Evolutionary conservation across 768 basidiomycete genomes (phyloP).

Genomic region (Filobasidium wieringae): DNA sequence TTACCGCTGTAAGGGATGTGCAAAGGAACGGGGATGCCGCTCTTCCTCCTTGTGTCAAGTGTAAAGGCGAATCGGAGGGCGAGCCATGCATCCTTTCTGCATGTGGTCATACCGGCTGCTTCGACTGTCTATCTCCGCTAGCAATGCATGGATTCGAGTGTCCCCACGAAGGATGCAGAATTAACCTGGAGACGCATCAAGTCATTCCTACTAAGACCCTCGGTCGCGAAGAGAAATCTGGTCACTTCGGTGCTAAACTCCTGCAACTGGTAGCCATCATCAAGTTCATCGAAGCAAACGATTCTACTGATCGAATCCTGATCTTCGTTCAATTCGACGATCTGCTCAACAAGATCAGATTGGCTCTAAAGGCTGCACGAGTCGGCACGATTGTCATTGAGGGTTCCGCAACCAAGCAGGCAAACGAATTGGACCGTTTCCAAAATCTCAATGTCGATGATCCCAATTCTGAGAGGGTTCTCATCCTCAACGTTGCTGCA

Average conservation of each 20-base stretch:
- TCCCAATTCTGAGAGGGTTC: conserved; percentile 44
- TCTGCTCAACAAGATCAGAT: conserved; percentile 78
- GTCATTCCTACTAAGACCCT: conserved; percentile 32
- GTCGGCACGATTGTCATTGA: conserved; percentile 70
- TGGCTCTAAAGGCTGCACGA: conserved; percentile 60
- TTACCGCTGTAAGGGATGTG: conserved; percentile 72
- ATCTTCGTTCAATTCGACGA: conserved; percentile 96
- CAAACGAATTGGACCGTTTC: conserved; percentile 72
- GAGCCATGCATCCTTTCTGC: conserved; percentile 69
- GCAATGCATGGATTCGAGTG: conserved; percentile 66
- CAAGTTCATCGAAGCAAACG: conserved; percentile 52
- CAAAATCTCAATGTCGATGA: conserved; percentile 61
- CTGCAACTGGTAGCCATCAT: conserved; percentile 60
- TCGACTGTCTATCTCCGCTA: conserved; percentile 56
- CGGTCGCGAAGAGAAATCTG: conserved; percentile 32
- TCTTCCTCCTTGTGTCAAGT: conserved; percentile 43
- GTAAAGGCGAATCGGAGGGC: conserved; percentile 50
- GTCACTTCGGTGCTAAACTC: conserved; percentile 36
- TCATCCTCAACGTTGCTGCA: conserved; percentile 84
- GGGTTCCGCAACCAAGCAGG: conserved; percentile 62
- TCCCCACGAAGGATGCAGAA: conserved; percentile 17
- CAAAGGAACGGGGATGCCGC: conserved; percentile 58
- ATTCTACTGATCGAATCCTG: conserved; percentile 48
- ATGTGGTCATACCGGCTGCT: conserved; percentile 80
- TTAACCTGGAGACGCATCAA: conserved; percentile 35